phyloP scores from a whole-genome alignment of 2,329 filamentous ascomycete species.

The Delphinella strobiligena region DNA sequence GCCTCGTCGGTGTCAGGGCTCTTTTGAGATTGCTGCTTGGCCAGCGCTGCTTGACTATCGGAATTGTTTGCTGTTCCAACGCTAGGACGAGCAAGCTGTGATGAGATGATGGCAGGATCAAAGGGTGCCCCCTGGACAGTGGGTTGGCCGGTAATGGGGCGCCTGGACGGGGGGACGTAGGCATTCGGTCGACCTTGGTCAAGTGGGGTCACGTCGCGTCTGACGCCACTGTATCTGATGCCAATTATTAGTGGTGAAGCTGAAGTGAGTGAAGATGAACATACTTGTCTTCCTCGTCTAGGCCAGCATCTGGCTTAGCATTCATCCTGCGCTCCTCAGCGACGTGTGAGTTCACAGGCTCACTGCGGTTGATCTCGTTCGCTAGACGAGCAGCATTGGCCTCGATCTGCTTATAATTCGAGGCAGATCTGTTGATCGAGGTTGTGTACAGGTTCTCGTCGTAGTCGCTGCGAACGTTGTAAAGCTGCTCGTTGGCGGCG shows the following conservation, averaged over 20 bases:
- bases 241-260: constrained; percentile 8
- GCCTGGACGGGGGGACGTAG: constrained; percentile 82
- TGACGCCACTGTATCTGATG: constrained; percentile 80
- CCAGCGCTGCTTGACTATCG: constrained; percentile 9
- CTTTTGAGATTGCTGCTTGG: constrained; percentile 17
- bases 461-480: constrained; percentile 81
- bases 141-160: constrained; percentile 62
- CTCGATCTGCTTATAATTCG: constrained; percentile 65
- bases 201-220: constrained; percentile 59
- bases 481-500: constrained; percentile 73
- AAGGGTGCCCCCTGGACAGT: constrained; percentile 66
- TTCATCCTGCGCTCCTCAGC: constrained; percentile 70
- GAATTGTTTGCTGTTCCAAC: constrained; percentile 14
- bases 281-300: constrained; percentile 88
- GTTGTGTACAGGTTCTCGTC: constrained; percentile 95
- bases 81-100: constrained; percentile 50
- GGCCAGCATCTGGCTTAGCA: constrained; percentile 51
- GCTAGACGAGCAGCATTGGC: constrained; percentile 74
- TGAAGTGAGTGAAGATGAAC: constrained; percentile 16
- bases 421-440: constrained; percentile 70
- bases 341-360: constrained; percentile 66
- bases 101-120: constrained; percentile 82
- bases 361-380: constrained; percentile 73
- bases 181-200: constrained; percentile 50
- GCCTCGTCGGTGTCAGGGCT: constrained; percentile 13